Base-by-base conservation (phyloP, 2,329 filamentous ascomycete species). In the Cladosporium halotolerans region DNA sequence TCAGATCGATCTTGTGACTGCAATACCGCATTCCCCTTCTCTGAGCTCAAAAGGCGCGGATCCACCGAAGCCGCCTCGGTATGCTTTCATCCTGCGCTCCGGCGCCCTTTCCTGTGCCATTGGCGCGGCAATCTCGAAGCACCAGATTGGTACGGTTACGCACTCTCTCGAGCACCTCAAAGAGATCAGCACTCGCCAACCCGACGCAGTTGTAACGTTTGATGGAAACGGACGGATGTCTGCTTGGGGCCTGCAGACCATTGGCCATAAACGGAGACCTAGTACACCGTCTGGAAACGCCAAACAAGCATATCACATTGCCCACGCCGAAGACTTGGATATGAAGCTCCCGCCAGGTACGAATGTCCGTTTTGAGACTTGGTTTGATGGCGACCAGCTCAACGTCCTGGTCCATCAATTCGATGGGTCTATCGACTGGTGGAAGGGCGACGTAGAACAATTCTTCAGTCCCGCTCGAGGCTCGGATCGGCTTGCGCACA, bases 231-330 rank as follows among this genome's bases (percentile, higher is more conserved):
- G 92, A 1, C 84, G 85, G 59, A 89, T 97, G 86, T 90, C 88
- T 39, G 89, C 89, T 0, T 96, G 92, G 88, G 92, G 89, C 0
- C 73, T 99, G 53, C 91, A 97, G 68, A 91, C 92, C 64, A 80
- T 95, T 16, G 85, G 86, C 34, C 84, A 81, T 62, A 89, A 85
- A 64, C 75, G 78, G 32, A 82, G 81, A 60, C 55, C 57, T 14
- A 59, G 58, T 10, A 62, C 57, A 31, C 60, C 61, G 32, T 44
- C 48, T 6, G 48, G 48, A 28, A 36, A 38, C 8, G 50, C 79
- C 3, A 77, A 82, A 28, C 83, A 84, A 57, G 81, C 92, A n/a
- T 95, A 93, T 73, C 93, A 89, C 64, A 84, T 96, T 60, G 83
- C 89, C 1, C 88, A 95, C 63, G 80, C 91, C 23, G 82, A 88